phyloP scores from a whole-genome alignment of 768 basidiomycete species.

The Rhodosporidiobolus odoratus region DNA sequence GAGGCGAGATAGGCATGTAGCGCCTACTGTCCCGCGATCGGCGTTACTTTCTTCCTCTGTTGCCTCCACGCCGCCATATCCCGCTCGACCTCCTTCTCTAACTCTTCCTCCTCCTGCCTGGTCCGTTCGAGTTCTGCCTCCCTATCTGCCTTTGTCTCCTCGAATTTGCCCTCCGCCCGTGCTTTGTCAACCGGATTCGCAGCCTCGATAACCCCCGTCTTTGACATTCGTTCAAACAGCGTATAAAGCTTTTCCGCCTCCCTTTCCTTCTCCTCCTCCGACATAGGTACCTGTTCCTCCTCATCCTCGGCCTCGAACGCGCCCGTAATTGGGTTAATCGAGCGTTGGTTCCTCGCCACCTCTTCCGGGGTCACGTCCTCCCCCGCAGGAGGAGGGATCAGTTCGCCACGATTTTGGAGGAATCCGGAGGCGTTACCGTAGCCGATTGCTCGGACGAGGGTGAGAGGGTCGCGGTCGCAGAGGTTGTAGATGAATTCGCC shows the following conservation, averaged over 20 bases:
- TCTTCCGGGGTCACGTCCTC: not conserved
- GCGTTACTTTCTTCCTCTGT: not conserved
- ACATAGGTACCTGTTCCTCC: slow-evolving; percentile 59
- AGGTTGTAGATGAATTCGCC: slow-evolving; percentile 84
- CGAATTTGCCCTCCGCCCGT: slow-evolving; percentile 30
- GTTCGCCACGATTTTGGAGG: slow-evolving; percentile 83
- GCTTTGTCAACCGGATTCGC: slow-evolving; percentile 49
- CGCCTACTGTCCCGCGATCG: not conserved
- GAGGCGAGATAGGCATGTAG: not conserved
- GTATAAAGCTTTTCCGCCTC: slow-evolving; percentile 90
- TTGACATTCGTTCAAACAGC: slow-evolving; percentile 82
- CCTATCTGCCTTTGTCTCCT: slow-evolving; percentile 28
- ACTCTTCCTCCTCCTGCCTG: slow-evolving; percentile 29
- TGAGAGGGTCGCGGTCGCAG: slow-evolving; percentile 70
- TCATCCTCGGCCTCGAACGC: slow-evolving; percentile 49
- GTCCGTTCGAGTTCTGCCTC: slow-evolving; percentile 22
- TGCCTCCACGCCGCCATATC: slow-evolving; percentile 40
- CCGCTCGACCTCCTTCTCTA: slow-evolving; percentile 37
- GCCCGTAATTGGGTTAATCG: slow-evolving; percentile 84
- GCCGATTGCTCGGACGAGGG: slow-evolving; percentile 71
- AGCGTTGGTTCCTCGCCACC: slow-evolving; percentile 1
- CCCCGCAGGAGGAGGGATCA: slow-evolving; percentile 51
- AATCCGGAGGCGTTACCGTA: slow-evolving; percentile 95
- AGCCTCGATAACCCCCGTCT: slow-evolving; percentile 57
- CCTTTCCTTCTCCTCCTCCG: slow-evolving; percentile 87